These are phyloP conservation scores for Leccinum discolor DNA, from an alignment of 1,284 basidiomycete species.

Conservation along the genomic window DNA sequence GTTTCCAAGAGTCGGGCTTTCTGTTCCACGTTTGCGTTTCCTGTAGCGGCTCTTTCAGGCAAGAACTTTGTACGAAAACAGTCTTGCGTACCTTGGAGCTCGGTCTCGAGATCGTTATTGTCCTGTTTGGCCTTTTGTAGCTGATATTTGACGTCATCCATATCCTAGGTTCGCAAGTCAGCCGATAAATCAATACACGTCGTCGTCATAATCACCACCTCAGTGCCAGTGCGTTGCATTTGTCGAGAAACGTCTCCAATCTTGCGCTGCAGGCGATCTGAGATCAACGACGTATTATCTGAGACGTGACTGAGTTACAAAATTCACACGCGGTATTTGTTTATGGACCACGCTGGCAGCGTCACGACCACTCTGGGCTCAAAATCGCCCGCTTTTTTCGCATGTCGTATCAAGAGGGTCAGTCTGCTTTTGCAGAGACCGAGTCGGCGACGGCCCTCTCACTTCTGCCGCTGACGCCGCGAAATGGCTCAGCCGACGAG, in stretches of 20 bases:
- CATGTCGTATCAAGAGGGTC: too few species aligned
- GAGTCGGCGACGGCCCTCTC: too few species aligned
- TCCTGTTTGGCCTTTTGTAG: slow-evolving; percentile 69
- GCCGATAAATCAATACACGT: slow-evolving; percentile 4
- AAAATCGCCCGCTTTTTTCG: too few species aligned
- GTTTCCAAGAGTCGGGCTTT: slow-evolving; percentile 65
- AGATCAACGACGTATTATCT: too few species aligned
- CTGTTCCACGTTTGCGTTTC: slow-evolving; percentile 65
- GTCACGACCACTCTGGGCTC: too few species aligned
- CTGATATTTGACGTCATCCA: slow-evolving; percentile 70
- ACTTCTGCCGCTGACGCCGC: too few species aligned
- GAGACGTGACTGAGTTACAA: too few species aligned
- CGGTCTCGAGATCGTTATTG: slow-evolving; percentile 66
- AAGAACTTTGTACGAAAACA: not conserved
- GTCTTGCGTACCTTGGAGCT: slow-evolving; percentile 54
- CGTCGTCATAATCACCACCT: slow-evolving; percentile 46
- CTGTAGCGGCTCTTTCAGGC: slow-evolving; percentile 33
- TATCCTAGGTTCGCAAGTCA: slow-evolving; percentile 51
- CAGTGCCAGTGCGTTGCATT: slow-evolving; percentile 55
- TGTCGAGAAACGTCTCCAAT: slow-evolving; percentile 62
- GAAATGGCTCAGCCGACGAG: too few species aligned
- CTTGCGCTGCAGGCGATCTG: slow-evolving; percentile 54
- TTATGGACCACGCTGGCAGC: too few species aligned
- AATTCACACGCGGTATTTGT: too few species aligned
- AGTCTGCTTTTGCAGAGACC: too few species aligned